Conservation (phyloP, 1,139 yeast genomes). For the Hansenula sp. region DNA sequence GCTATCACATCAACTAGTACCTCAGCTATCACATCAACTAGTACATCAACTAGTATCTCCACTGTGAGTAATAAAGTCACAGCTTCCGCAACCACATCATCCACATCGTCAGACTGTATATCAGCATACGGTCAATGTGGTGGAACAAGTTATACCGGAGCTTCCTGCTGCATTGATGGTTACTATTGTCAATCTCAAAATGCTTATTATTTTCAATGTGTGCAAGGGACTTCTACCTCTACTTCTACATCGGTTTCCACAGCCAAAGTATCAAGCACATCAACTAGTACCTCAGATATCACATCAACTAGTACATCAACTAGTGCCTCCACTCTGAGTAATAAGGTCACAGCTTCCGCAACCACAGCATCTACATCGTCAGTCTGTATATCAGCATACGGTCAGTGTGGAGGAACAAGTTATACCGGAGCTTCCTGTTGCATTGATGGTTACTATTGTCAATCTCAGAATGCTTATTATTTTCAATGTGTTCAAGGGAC, state of each 20-base stretch:
- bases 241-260: neutral
- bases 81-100: neutral
- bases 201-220: conserved; percentile 14
- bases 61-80: neutral
- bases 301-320: neutral
- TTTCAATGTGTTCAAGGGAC: conserved; percentile 9
- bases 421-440: conserved; percentile 9
- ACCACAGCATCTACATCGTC: neutral
- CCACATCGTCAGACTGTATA: neutral
- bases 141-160: conserved; percentile 8
- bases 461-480: conserved; percentile 9
- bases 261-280: neutral
- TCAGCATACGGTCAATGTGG: conserved; percentile 12
- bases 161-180: conserved; percentile 9
- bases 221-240: neutral
- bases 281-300: neutral
- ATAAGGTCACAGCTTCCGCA: neutral
- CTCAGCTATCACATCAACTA: neutral
- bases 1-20: neutral
- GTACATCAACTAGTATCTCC: neutral
- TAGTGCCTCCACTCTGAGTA: neutral
- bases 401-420: conserved; percentile 14
- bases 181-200: conserved; percentile 10
- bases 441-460: conserved; percentile 10
- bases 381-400: neutral